Percentiles rank a stretch among this genome's conserved stretches.
phyloP scores from a whole-genome alignment of 1,284 basidiomycete species.

The Polyporus tsugae region DNA sequence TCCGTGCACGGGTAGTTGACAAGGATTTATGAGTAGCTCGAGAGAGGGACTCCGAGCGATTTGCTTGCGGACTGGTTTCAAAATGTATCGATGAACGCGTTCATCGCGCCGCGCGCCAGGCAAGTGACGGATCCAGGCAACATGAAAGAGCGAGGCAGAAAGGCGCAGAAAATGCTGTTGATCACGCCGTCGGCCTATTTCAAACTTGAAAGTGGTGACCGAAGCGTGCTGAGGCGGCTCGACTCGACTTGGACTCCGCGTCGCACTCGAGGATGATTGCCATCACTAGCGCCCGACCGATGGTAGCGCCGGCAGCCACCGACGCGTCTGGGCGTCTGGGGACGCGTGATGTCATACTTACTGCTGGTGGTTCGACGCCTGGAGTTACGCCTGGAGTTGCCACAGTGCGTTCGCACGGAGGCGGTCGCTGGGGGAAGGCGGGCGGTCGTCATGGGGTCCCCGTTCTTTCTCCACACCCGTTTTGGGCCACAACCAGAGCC shows the following conservation, averaged over 20 bases:
- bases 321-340: slow-evolving; percentile 33
- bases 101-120: no score
- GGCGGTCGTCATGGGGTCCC: slow-evolving; percentile 29
- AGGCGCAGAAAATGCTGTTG: background rate
- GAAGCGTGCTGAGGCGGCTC: background rate
- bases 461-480: slow-evolving; percentile 7
- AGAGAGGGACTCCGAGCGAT: background rate
- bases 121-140: background rate
- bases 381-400: slow-evolving; percentile 6
- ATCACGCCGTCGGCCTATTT: background rate
- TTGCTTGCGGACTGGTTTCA: background rate
- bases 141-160: background rate
- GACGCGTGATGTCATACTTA: slow-evolving; percentile 28
- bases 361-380: background rate
- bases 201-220: background rate
- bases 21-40: background rate
- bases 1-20: background rate
- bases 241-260: background rate
- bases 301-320: slow-evolving; percentile 25
- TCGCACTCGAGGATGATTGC: background rate
- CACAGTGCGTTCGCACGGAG: slow-evolving; percentile 2
- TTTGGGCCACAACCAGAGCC: slow-evolving; percentile 17
- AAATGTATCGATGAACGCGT: no score
- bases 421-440: slow-evolving; percentile 5
- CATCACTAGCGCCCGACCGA: background rate